Base-by-base conservation (phyloP, 345 rosid genomes). In the Pugionium dolabratum region DNA sequence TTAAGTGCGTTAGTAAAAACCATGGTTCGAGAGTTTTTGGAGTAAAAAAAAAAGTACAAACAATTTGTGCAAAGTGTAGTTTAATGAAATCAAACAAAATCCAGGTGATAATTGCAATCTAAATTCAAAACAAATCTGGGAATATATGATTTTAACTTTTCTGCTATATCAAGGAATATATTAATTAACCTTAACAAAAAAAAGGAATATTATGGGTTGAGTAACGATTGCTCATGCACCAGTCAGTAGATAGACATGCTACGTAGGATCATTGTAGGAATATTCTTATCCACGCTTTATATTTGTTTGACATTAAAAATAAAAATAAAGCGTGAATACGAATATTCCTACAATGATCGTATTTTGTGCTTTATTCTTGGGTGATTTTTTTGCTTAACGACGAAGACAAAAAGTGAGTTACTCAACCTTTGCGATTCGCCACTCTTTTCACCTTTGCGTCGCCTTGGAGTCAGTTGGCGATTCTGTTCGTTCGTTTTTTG, bases 221-320 rank as follows among this genome's bases (percentile, higher is more conserved):
- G 75, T 70, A 62, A 70, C 62, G 48, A 6, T 54, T 62, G 56
- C 18, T 54, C 63, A 71, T 54, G 75, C 69, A 45, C 18, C 18
- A 18, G 18, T 18, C 18, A 18, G 33, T 8, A 36, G 56, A 46
- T 58, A 6, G 33, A 29, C 49, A 62, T 71, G 75, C 57, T 71
- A 55, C 69, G 75, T 70, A 36, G 35, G 69, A 62, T 62, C 63
- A 46, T 37, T 26, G 63, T 62, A 62, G 29, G 68, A 61, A 60
- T 70, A 54, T 62, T 25, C 69, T 6, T 62, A 54, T 54, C 34
- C 32, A 71, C 36, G 69, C 43, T 45, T 52, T 62, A 18, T 18
- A 18, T 18, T 18, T 18, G 18, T 18, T 18, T 18, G 18, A 18
- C 18, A 18, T 18, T 0, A 18, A 18, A 18, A 18, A 18, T 18